Conservation (phyloP, 306 rosid genomes). For the Oemleria cerasiformis region DNA sequence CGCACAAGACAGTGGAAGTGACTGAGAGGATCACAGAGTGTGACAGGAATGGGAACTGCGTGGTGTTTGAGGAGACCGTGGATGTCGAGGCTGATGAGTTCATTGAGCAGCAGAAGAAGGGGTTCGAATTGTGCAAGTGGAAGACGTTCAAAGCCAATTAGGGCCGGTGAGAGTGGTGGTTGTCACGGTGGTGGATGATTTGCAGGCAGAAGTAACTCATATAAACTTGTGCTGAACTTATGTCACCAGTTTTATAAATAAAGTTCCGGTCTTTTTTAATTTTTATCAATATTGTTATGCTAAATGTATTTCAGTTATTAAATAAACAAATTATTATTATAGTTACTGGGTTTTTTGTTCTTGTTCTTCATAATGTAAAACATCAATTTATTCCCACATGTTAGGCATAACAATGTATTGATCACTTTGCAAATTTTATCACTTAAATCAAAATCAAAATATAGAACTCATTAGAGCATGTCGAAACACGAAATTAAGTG, state of each 20-base stretch:
- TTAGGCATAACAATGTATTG: too few relatives aligned
- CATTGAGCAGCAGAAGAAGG: conserved; percentile 24
- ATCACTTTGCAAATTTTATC: not conserved
- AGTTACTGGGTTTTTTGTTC: not conserved
- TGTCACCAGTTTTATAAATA: not conserved
- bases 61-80: conserved; percentile 28
- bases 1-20: conserved; percentile 37
- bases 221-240: not conserved
- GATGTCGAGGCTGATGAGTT: conserved; percentile 23
- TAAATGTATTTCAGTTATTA: not conserved
- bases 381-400: too few relatives aligned
- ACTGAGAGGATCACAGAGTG: conserved; percentile 24
- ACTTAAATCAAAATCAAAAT: not conserved
- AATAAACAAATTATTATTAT: not conserved
- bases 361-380: not conserved
- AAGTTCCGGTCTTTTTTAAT: not conserved
- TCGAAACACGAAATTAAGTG: not conserved
- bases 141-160: conserved; percentile 23
- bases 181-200: not conserved
- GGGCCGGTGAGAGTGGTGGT: not conserved
- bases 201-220: conserved; percentile 13
- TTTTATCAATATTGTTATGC: not conserved
- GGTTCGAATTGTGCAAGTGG: conserved; percentile 33
- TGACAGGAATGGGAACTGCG: conserved; percentile 10
- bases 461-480: not conserved